These are phyloP conservation scores for Zygotorulaspora mrakii DNA, from an alignment of 1,139 yeast genomes.

Conservation along the genomic window DNA sequence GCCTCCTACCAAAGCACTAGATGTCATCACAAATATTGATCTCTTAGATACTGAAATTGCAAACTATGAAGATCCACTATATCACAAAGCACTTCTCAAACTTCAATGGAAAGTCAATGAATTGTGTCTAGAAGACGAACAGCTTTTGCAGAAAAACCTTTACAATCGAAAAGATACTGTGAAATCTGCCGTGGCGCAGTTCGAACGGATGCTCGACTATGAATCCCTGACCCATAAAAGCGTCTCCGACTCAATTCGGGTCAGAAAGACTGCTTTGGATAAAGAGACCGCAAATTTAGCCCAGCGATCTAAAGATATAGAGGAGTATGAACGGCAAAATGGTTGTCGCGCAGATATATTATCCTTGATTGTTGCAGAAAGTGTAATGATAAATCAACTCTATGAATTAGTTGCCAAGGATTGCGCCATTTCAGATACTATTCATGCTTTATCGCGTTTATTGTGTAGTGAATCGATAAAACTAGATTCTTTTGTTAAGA, in stretches of 20 bases:
- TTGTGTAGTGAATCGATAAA: slow-evolving; percentile 44
- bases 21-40: slow-evolving; percentile 11
- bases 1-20: slow-evolving; percentile 33
- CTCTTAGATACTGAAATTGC: slow-evolving; percentile 12
- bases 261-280: slow-evolving; percentile 9
- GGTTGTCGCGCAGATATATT: slow-evolving; percentile 11
- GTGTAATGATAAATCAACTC: slow-evolving; percentile 50
- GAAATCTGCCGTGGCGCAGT: slow-evolving; percentile 26
- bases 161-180: slow-evolving; percentile 10
- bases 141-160: slow-evolving; percentile 5
- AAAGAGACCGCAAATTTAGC: slow-evolving; percentile 5
- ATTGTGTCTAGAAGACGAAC: slow-evolving; percentile 6
- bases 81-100: slow-evolving; percentile 9
- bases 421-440: slow-evolving; percentile 64
- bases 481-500: slow-evolving; percentile 35
- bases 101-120: slow-evolving; percentile 10
- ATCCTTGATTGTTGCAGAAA: slow-evolving; percentile 33
- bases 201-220: slow-evolving; percentile 30
- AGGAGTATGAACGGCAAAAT: slow-evolving; percentile 12
- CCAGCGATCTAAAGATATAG: slow-evolving; percentile 6
- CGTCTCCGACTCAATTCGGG: slow-evolving; percentile 16
- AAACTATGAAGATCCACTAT: slow-evolving; percentile 6
- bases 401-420: slow-evolving; percentile 65
- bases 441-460: slow-evolving; percentile 56
- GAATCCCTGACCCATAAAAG: slow-evolving; percentile 35